Evolutionary conservation across 2,329 filamentous ascomycete species (phyloP).

Genomic region (Rhynchosporium graminicola): DNA sequence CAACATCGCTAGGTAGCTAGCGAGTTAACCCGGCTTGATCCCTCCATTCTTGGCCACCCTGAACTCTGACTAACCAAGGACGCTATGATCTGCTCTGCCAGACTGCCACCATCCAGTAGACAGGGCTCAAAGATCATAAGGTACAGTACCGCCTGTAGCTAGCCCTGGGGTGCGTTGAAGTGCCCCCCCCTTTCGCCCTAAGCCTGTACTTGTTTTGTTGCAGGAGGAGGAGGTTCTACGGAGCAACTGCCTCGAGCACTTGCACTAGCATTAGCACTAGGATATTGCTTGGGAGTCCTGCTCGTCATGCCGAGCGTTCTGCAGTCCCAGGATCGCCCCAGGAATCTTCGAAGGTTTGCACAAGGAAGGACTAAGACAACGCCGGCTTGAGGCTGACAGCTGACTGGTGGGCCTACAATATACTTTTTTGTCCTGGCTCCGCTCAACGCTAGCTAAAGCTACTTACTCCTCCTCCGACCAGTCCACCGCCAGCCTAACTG

Average conservation of each 20-base stretch:
- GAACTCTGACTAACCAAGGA: background rate
- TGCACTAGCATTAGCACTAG: background rate
- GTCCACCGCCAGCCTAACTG: too few species aligned
- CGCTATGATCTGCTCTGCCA: conserved; percentile 11
- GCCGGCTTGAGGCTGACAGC: background rate
- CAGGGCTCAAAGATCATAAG: too few species aligned
- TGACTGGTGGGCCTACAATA: too few species aligned
- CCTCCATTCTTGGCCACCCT: background rate
- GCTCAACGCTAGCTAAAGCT: conserved; percentile 8
- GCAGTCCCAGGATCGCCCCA: conserved; percentile 14
- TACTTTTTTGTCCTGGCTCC: background rate
- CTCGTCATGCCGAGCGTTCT: conserved; percentile 10
- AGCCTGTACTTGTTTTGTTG: too few species aligned
- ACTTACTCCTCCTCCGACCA: background rate
- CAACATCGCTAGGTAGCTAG: background rate
- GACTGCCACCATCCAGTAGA: background rate
- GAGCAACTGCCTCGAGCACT: background rate
- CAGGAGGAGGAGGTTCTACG: too few species aligned
- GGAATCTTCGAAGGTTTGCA: background rate
- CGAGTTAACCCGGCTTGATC: background rate
- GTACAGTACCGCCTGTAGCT: background rate
- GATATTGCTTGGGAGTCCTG: background rate
- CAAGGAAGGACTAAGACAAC: background rate
- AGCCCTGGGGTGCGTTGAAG: conserved; percentile 7
- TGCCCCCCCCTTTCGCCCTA: conserved; percentile 2